These are phyloP conservation scores for Dianthus caryophyllus DNA, from an alignment of 148 eudicot genomes.

Conservation along the genomic window DNA sequence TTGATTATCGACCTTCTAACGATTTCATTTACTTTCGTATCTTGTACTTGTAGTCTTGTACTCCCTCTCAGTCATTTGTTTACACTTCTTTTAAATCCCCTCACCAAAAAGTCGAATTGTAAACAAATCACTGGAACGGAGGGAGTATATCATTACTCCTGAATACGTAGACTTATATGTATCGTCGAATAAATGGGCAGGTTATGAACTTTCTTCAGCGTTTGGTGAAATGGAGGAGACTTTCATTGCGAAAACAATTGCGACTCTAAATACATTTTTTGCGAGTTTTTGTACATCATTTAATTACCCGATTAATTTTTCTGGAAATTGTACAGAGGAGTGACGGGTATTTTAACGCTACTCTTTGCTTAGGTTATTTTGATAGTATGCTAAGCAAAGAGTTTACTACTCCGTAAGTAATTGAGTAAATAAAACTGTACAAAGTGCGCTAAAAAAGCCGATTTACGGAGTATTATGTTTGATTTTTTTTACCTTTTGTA, in stretches of 20 bases:
- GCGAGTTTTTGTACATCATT: not conserved
- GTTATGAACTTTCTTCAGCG: slow-evolving; percentile 74
- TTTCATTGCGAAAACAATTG: slow-evolving; percentile 38
- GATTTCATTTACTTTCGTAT: no score
- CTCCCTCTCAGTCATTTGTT: no score
- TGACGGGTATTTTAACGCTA: slow-evolving; percentile 4
- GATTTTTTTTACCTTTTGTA: no score
- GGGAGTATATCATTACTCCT: no score
- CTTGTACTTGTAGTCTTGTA: no score
- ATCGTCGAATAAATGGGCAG: slow-evolving; percentile 25
- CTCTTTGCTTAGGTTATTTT: slow-evolving; percentile 17
- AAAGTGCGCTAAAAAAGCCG: not conserved
- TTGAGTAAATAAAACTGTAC: slow-evolving; percentile 13
- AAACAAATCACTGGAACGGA: no score
- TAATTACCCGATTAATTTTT: slow-evolving; percentile 5
- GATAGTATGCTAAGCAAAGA: not conserved
- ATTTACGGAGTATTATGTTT: not conserved
- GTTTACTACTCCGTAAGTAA: not conserved
- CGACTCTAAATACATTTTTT: slow-evolving; percentile 14
- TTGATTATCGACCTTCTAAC: not conserved
- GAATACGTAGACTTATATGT: not conserved
- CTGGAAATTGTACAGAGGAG: slow-evolving; percentile 16
- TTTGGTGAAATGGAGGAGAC: slow-evolving; percentile 55
- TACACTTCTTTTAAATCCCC: no score
- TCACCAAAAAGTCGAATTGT: no score